Evolutionary conservation across 345 rosid species (phyloP), one percentile per base, ranked within the genome.

Genomic region (Viola odorata): DNA sequence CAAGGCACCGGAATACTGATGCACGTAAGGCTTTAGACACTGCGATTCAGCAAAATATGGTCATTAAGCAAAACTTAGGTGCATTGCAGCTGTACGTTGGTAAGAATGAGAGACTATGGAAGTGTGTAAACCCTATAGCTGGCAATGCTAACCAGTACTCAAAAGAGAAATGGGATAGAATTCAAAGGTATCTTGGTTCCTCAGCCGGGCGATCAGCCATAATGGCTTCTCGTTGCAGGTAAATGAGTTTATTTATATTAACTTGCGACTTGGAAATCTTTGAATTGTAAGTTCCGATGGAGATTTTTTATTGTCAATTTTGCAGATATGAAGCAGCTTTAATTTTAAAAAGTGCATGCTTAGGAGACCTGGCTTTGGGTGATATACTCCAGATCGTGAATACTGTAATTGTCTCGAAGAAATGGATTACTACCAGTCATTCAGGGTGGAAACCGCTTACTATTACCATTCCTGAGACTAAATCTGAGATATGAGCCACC

Each of bases 31-130:
- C 94, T 63, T 76, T 92, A 71, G 84, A 76, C 39, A 66, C 70
- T 77, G 96, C 98, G 45, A 47, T 77, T 41, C 82, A 87, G 72
- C 91, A 87, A 11, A 73, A 77, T 45, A 82, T 84, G 98, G 77
- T 89, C 60, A 61, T 64, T 58, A 80, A 75, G 76, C 79, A 64
- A 61, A 75, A 57, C 42, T n/a, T 87, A 56, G 96, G 96, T 64
- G 63, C 76, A 37, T 4, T 84, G 56, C 79, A 81, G 71, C 70
- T 92, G 60, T 92, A 81, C 73, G 78, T 89, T 69, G 82, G 84
- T 50, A 84, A 77, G 66, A 73, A 81, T 63, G 88, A 84, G 69
- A 74, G 57, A 64, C 61, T 89, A 45, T 92, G 98, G 98, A 84
- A 61, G 54, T 92, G 98, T 72, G 79, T 82, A 69, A 92, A 92